These are phyloP conservation scores for Niveomyces coronatus DNA, from an alignment of 2,329 filamentous ascomycete species.

Conservation along the genomic window DNA sequence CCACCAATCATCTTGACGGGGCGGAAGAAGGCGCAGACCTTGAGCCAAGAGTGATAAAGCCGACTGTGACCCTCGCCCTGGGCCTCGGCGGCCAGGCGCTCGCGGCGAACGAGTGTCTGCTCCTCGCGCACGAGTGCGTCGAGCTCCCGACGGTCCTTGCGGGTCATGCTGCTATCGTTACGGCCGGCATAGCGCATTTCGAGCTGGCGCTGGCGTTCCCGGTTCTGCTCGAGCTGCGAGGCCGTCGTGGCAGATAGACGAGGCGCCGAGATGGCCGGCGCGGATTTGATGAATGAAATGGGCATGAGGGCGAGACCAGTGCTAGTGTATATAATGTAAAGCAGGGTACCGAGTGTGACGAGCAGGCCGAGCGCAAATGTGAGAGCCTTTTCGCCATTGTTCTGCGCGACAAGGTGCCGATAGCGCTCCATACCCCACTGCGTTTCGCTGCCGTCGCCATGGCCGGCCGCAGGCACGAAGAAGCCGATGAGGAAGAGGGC, in stretches of 20 bases:
- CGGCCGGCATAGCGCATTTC: conserved; percentile 75
- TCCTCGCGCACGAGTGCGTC: conserved; percentile 84
- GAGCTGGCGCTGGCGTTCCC: conserved; percentile 84
- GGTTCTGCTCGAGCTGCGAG: conserved; percentile 74
- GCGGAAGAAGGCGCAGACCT: conserved; percentile 69
- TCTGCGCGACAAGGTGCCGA: conserved; percentile 64
- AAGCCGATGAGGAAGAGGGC: conserved; percentile 87
- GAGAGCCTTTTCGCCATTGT: conserved; percentile 84
- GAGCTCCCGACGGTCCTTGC: conserved; percentile 81
- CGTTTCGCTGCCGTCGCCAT: conserved; percentile 52
- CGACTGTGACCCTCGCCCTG: conserved; percentile 66
- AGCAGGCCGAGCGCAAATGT: conserved; percentile 86
- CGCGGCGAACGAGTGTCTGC: conserved; percentile 78
- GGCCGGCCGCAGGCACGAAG: conserved; percentile 74
- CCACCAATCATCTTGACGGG: conserved; percentile 85
- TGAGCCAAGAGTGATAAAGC: conserved; percentile 68
- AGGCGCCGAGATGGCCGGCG: conserved; percentile 75
- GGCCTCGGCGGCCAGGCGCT: conserved; percentile 76
- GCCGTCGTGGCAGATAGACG: conserved; percentile 67
- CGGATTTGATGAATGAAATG: conserved; percentile 83
- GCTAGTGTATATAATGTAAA: conserved; percentile 84
- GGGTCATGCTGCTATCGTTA: conserved; percentile 60
- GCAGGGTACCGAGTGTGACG: conserved; percentile 71
- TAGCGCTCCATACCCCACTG: conserved; percentile 81
- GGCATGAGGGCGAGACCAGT: conserved; percentile 82